A percentile compares a stretch with the other conserved stretches of the same genome.
These are phyloP conservation scores for Cordyceps pruinosa DNA, from an alignment of 2,329 filamentous ascomycete genomes.

Conservation along the genomic window DNA sequence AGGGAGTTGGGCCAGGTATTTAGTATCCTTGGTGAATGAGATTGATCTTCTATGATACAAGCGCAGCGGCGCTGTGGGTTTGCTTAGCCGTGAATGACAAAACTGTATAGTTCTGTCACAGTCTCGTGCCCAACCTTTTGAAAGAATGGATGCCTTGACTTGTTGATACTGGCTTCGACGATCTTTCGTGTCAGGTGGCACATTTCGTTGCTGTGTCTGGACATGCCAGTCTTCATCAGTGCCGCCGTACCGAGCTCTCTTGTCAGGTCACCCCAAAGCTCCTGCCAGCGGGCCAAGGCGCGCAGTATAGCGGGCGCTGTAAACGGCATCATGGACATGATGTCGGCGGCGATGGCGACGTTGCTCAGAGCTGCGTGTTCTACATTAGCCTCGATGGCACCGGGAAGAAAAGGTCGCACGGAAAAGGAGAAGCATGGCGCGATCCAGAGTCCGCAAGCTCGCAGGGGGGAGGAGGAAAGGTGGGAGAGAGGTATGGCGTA, in stretches of 20 bases:
- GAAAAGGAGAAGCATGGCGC: not conserved
- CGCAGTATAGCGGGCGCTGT: slow-evolving; percentile 13
- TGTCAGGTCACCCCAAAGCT: slow-evolving; percentile 15
- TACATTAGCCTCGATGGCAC: not conserved
- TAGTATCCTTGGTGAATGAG: not conserved
- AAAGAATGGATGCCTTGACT: slow-evolving; percentile 7
- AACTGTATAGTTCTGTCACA: slow-evolving; percentile 5
- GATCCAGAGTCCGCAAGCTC: not conserved
- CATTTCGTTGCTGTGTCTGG: slow-evolving; percentile 2
- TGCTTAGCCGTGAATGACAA: not conserved
- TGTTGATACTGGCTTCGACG: slow-evolving; percentile 1
- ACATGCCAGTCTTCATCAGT: slow-evolving; percentile 4
- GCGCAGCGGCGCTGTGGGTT: not conserved
- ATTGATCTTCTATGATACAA: not conserved
- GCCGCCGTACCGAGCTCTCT: not conserved
- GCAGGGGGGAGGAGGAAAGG: not conserved
- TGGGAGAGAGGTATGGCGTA: not conserved
- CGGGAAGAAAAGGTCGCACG: not conserved
- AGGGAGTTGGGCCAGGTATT: not conserved
- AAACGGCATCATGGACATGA: slow-evolving; percentile 14
- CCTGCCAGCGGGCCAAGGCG: slow-evolving; percentile 18
- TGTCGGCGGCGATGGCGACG: slow-evolving; percentile 13
- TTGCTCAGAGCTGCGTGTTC: slow-evolving; percentile 6
- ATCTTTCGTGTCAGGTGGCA: not conserved
- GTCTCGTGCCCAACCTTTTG: slow-evolving; percentile 10